Percentiles rank a stretch among this genome's conserved stretches.
Conservation (phyloP, 2,329 filamentous ascomycete species). For the Ophiocordyceps australis region DNA sequence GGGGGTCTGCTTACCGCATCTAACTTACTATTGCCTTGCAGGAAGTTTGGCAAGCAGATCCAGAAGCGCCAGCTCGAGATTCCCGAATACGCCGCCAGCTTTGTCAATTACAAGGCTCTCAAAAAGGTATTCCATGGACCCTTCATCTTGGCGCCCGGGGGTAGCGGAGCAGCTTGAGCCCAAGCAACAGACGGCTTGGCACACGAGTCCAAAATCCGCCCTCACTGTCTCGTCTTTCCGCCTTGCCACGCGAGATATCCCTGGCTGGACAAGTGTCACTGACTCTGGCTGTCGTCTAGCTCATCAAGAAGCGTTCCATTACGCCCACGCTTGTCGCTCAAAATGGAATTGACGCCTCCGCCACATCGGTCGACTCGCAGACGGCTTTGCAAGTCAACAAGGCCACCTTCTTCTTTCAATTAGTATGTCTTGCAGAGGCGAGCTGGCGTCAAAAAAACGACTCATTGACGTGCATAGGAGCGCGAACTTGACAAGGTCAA, state of each 20-base stretch:
- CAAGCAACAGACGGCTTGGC: too few species aligned
- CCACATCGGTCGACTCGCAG: conserved; percentile 52
- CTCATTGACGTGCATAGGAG: conserved; percentile 43
- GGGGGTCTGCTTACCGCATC: too few species aligned
- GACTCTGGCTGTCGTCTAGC: conserved; percentile 30
- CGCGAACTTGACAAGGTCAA: conserved; percentile 98
- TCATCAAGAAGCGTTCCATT: conserved; percentile 94
- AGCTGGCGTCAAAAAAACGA: conserved; percentile 20
- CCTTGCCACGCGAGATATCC: too few species aligned
- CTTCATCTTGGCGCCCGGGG: not conserved
- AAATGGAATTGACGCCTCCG: conserved; percentile 35
- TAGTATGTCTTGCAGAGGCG: too few species aligned
- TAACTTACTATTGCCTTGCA: too few species aligned
- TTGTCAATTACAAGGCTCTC: conserved; percentile 97
- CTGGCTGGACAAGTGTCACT: conserved; percentile 1
- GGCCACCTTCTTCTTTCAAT: conserved; percentile 94
- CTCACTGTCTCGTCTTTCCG: too few species aligned
- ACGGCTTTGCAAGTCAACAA: conserved; percentile 88
- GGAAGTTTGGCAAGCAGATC: conserved; percentile 99
- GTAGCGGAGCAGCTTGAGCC: too few species aligned
- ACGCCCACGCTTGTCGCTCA: conserved; percentile 71
- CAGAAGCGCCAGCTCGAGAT: conserved; percentile 98
- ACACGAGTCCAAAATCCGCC: too few species aligned
- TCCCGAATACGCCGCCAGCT: conserved; percentile 96
- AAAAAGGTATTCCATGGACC: conserved; percentile 58